Conservation (phyloP, 2,329 filamentous ascomycete species). For the Sporothrix dimorphospora region DNA sequence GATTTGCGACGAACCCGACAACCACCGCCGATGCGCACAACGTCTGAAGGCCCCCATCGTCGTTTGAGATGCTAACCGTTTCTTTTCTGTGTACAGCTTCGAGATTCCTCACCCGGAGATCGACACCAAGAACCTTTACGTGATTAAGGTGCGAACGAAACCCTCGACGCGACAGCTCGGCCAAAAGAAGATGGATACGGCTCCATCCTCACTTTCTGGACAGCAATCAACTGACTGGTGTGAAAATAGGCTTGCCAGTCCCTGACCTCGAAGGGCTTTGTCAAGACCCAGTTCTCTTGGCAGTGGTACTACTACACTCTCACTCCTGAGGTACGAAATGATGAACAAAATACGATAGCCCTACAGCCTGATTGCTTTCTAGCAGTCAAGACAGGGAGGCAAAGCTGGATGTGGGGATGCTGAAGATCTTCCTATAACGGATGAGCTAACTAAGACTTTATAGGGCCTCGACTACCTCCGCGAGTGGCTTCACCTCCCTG, state of each 20-base stretch:
- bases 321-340: constrained; percentile 36
- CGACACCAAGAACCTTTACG: constrained; percentile 99
- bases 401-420: background rate
- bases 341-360: background rate
- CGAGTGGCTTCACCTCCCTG: constrained; percentile 99
- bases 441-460: constrained; percentile 16
- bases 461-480: constrained; percentile 99
- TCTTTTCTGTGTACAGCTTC: constrained; percentile 36
- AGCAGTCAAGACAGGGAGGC: background rate
- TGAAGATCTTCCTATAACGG: background rate
- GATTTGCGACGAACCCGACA: background rate
- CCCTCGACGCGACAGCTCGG: background rate
- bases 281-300: constrained; percentile 99
- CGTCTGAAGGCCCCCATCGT: background rate
- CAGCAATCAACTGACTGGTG: background rate
- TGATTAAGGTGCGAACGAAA: constrained; percentile 71
- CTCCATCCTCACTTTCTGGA: background rate
- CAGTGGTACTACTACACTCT: constrained; percentile 99
- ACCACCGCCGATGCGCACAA: background rate
- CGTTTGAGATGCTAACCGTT: constrained; percentile 18
- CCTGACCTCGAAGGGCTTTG: constrained; percentile 91
- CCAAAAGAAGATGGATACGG: too few relatives aligned
- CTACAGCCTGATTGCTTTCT: background rate
- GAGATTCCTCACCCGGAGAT: constrained; percentile 76
- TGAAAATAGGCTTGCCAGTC: constrained; percentile 75